Evolutionary conservation across 495 filamentous ascomycete genomes (phyloP), one percentile per base, ranked within the genome.

Genomic region (Hypomontagnella submonticulosa): DNA sequence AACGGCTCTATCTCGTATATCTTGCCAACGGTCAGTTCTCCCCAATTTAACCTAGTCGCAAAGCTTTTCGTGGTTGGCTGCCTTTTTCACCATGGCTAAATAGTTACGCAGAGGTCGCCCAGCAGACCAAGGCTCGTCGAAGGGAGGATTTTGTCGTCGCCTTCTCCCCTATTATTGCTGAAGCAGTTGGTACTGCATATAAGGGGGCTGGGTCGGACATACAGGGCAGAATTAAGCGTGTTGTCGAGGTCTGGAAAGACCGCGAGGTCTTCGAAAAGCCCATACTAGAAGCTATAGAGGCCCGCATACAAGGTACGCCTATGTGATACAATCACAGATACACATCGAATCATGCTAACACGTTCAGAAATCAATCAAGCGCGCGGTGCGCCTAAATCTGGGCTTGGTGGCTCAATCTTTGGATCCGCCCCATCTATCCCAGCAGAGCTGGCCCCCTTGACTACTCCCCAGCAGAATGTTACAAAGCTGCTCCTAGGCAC

Each of bases 231-330:
- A 80, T 99, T 8, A 83, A 88, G 44, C 86, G 95, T 18, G 93
- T 97, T 9, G 85, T 98, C 4, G 93, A 98, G 70, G 95, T 98
- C 2, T 98, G 95, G 96, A 87, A 89, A 71, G 86, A 92, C 61
- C 85, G 95, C 12, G 78, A 78, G 48, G 91, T 99, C n/a, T 99
- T 99, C 67, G 91, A 94, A 51, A 65, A 69, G 1, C 84, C 87
- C 1, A 89, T 95, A 48, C 86, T 95, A 70, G 87, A 90, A 38
- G 86, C 86, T 15, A 86, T 97, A 33, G 93, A 97, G 57, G 78
- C 85, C 37, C 83, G 88, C 23, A 80, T 98, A 16, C 89, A 92
- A 57, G 94, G 91, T 93, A 83, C 55, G 73, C 42, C 8, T 30
- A 10, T 44, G 54, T 10, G 32, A 34, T 19, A 10, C 44, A 34